Percentiles rank a stretch among this genome's conserved stretches.
Conservation (phyloP, 441 rosid genomes). For the Viola pubescens region DNA sequence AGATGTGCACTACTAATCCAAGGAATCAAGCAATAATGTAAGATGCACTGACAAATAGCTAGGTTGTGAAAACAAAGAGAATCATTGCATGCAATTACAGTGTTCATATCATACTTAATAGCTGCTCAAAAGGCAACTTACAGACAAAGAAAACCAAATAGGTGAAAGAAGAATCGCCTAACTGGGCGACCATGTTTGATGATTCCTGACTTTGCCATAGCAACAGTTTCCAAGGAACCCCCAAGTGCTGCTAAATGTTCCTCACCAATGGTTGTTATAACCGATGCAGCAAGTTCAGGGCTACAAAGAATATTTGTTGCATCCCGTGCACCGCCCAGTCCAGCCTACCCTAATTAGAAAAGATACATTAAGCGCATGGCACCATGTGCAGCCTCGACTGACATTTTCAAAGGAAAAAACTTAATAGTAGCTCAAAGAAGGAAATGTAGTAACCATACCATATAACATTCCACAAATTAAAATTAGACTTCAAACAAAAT, state of each 20-base stretch:
- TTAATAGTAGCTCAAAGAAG: neutral
- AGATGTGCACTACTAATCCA: neutral
- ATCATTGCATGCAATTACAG: neutral
- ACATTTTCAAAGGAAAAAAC: neutral
- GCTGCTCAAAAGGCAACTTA: neutral
- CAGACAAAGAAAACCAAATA: neutral
- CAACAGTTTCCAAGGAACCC: conserved; percentile 79
- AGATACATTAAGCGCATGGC: neutral
- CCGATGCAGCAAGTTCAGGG: conserved; percentile 52
- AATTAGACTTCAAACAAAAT: no score
- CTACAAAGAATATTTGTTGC: conserved; percentile 70
- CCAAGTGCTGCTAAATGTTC: conserved; percentile 85
- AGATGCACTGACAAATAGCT: neutral
- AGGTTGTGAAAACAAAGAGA: conserved; percentile 4
- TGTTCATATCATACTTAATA: neutral
- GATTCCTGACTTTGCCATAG: conserved; percentile 81
- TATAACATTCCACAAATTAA: no score
- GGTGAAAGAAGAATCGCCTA: conserved; percentile 46
- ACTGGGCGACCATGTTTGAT: conserved; percentile 69
- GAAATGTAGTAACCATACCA: neutral
- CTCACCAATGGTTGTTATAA: conserved; percentile 75
- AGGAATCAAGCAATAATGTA: neutral
- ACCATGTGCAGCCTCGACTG: neutral
- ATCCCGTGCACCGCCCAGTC: conserved; percentile 87
- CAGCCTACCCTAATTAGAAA: conserved; percentile 37